phyloP scores from a whole-genome alignment of 2,329 filamentous ascomycete genomes.

The Fusarium napiforme region DNA sequence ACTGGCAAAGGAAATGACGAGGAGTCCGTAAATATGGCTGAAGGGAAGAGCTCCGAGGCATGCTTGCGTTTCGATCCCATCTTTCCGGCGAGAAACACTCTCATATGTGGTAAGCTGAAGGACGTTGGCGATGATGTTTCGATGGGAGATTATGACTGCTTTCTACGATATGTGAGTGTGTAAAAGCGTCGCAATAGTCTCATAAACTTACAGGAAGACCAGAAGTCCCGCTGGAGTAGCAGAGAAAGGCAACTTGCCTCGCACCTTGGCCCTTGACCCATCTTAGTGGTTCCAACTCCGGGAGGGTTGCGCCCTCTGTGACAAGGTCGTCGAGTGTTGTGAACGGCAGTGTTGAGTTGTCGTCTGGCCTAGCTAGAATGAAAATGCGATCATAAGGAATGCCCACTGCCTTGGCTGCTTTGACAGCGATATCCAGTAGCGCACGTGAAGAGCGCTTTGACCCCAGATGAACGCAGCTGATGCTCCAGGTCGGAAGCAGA shows the following conservation, averaged over 20 bases:
- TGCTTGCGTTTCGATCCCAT: neutral
- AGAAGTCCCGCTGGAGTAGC: neutral
- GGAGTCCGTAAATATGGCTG: neutral
- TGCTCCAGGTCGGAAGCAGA: neutral
- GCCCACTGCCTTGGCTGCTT: neutral
- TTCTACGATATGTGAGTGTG: too few species aligned
- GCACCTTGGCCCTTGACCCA: neutral
- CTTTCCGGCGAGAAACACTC: rapidly evolving
- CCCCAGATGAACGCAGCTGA: neutral
- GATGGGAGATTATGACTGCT: neutral
- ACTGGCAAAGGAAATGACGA: neutral
- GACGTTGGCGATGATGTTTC: neutral
- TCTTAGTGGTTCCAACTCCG: rapidly evolving
- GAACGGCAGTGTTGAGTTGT: neutral
- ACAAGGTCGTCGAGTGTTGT: neutral
- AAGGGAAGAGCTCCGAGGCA: neutral
- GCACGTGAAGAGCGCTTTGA: neutral
- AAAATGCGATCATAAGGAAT: neutral
- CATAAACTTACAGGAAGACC: neutral
- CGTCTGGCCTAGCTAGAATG: neutral
- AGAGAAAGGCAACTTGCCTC: neutral
- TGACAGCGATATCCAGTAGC: neutral
- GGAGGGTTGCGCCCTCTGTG: neutral
- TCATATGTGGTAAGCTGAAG: neutral
- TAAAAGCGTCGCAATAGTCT: too few species aligned